Percentiles rank a stretch among this genome's conserved stretches.
phyloP scores from a whole-genome alignment of 2,329 filamentous ascomycete genomes.

The Epichloe coenophiala region DNA sequence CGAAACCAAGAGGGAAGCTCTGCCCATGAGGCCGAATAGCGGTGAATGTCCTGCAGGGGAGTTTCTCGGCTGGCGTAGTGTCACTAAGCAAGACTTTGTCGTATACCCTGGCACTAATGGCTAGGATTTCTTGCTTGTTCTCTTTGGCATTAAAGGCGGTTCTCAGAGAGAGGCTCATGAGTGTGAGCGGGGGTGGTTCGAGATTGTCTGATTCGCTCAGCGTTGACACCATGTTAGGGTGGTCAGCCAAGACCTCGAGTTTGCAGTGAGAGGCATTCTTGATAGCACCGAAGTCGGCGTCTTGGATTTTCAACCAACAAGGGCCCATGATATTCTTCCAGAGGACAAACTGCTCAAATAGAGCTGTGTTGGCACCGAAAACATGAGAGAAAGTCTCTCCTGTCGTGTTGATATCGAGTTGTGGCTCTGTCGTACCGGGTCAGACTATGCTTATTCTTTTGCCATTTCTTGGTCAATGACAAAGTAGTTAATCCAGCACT shows the following conservation, averaged over 20 bases:
- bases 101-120: constrained; percentile 85
- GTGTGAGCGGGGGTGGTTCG: constrained; percentile 72
- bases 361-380: constrained; percentile 82
- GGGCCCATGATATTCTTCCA: constrained; percentile 99
- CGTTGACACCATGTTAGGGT: constrained; percentile 62
- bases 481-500: constrained; percentile 3
- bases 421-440: constrained; percentile 36
- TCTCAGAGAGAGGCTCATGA: constrained; percentile 90
- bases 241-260: constrained; percentile 70
- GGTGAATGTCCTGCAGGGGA: constrained; percentile 84
- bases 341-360: constrained; percentile 96
- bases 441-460: constrained; percentile 5
- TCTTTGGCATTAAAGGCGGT: constrained; percentile 81
- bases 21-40: constrained; percentile 69
- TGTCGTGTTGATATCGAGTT: constrained; percentile 52
- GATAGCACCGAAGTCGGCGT: constrained; percentile 68
- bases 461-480: not conserved
- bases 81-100: constrained; percentile 80
- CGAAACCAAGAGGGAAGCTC: constrained; percentile 76
- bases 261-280: constrained; percentile 97
- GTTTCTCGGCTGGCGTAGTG: constrained; percentile 74
- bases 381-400: constrained; percentile 90
- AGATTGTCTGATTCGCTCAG: constrained; percentile 67
- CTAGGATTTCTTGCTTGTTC: constrained; percentile 91
- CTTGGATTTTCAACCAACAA: constrained; percentile 87